Base-by-base conservation (phyloP, 768 basidiomycete species). In the Neoboletus brunneissimus region DNA sequence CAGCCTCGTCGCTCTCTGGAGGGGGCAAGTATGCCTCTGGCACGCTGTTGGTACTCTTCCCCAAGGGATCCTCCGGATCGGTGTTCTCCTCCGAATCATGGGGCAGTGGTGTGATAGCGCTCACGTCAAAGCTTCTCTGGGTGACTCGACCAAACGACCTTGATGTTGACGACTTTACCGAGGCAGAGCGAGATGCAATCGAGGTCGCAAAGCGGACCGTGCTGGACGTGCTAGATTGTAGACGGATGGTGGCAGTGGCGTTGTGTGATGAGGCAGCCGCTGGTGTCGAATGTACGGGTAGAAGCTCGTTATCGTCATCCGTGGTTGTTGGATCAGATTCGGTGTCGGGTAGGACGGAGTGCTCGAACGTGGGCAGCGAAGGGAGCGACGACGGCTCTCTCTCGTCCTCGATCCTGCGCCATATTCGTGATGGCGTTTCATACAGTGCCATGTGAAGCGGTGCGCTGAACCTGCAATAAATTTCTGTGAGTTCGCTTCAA, bases 391-490 rank as follows among this genome's bases (percentile, higher is more conserved):
- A 88, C 77, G 92, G 87, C 59, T 91, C 89, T 59, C 77, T 72
- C 57, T 84, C 82, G 62, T 91, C 87, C 69, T 93, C 84, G 49
- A 94, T 91, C 45, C 91, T 81, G 29, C 91, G 81, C 87, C 87
- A 89, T 65, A 94, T 85, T 43, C 90, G 79, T 25, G 91, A 93
- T 0, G 91, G 91, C 16, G 91, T 94, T 72, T 94, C 91, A 27
- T 84, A 77, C 73, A 82, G 71, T 16, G 77, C 77, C 65, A 84
- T 78, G 74, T 27, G 40, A 15, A 23, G 51, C 8, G 44, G 32
- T 8, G 11, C 16, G 48, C 44, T 25, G 38, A n/a, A 38, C 54
- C 45, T 59, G 57, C 41, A 16, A 47, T n/a, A 23, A 55, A 49
- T 27, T 31, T 31, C 4, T 41, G 9, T 42, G 48, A 51, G 45